Conservation (phyloP, 2,329 filamentous ascomycete genomes). For the Arachnopeziza araneosa region DNA sequence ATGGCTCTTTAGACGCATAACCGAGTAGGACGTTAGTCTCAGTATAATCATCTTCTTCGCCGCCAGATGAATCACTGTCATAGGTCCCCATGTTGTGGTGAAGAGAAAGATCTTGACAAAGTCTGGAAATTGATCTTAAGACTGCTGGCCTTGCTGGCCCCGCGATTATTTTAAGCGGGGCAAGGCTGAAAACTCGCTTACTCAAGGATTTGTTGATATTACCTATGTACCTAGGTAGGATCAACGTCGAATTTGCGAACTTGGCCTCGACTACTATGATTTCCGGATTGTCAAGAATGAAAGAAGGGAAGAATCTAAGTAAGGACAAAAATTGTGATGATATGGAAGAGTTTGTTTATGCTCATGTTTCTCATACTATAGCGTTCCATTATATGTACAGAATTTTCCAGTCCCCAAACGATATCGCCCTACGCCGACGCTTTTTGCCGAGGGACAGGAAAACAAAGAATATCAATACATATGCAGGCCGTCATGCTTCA, state of each 20-base stretch:
- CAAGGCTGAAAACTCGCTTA: neutral
- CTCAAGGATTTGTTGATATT: neutral
- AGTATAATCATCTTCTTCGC: conserved; percentile 61
- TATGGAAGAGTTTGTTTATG: too few relatives aligned
- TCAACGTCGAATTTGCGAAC: neutral
- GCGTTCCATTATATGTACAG: neutral
- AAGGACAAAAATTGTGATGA: too few relatives aligned
- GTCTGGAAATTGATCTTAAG: neutral
- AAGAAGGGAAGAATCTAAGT: too few relatives aligned
- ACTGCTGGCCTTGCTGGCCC: neutral
- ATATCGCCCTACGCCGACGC: conserved; percentile 14
- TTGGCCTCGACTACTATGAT: too few relatives aligned
- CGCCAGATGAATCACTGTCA: conserved; percentile 78
- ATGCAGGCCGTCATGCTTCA: conserved; percentile 9
- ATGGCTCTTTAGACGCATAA: conserved; percentile 69
- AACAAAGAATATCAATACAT: conserved; percentile 7
- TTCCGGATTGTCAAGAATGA: too few relatives aligned
- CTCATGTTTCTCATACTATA: too few relatives aligned
- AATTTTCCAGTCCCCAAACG: neutral
- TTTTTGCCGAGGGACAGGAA: conserved; percentile 11
- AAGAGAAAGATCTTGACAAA: neutral
- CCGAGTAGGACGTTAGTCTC: conserved; percentile 87
- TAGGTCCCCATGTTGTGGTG: conserved; percentile 60
- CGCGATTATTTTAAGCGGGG: neutral
- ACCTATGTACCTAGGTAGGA: too few relatives aligned